Evolutionary conservation across 768 basidiomycete genomes (phyloP).

Genomic region (Mycena floridula): DNA sequence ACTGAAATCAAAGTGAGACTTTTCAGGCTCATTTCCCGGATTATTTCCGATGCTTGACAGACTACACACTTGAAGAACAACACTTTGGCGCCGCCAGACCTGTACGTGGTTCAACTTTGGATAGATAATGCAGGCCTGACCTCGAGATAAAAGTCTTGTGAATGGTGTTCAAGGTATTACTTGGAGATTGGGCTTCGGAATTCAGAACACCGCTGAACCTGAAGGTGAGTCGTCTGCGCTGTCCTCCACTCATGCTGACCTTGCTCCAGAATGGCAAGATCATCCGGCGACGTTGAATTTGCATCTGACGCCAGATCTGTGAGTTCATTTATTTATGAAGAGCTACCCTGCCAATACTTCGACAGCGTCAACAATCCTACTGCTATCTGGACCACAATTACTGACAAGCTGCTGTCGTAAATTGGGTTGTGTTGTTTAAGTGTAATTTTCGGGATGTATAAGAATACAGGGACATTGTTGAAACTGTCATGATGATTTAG

Average conservation of each 20-base stretch:
- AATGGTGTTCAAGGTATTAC: constrained; percentile 59
- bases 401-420: background rate
- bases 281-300: constrained; percentile 48
- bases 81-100: constrained; percentile 51
- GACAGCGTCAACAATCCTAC: background rate
- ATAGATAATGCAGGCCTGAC: constrained; percentile 2
- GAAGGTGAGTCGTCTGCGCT: constrained; percentile 36
- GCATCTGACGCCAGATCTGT: constrained; percentile 43
- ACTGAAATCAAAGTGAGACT: constrained; percentile 46
- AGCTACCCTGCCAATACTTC: background rate
- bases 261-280: constrained; percentile 47
- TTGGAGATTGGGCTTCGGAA: constrained; percentile 57
- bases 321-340: constrained; percentile 15
- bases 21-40: constrained; percentile 1
- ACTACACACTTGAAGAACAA: constrained; percentile 48
- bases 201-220: constrained; percentile 42
- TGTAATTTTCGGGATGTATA: background rate
- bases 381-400: background rate
- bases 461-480: no score
- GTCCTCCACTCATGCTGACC: background rate
- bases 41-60: constrained; percentile 20
- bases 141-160: constrained; percentile 30
- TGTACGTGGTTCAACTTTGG: constrained; percentile 30
- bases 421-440: background rate
- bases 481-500: no score